Percentiles rank a stretch among this genome's conserved stretches.
Evolutionary conservation across 2,329 filamentous ascomycete species (phyloP).

Genomic region (Diaporthe sp.): DNA sequence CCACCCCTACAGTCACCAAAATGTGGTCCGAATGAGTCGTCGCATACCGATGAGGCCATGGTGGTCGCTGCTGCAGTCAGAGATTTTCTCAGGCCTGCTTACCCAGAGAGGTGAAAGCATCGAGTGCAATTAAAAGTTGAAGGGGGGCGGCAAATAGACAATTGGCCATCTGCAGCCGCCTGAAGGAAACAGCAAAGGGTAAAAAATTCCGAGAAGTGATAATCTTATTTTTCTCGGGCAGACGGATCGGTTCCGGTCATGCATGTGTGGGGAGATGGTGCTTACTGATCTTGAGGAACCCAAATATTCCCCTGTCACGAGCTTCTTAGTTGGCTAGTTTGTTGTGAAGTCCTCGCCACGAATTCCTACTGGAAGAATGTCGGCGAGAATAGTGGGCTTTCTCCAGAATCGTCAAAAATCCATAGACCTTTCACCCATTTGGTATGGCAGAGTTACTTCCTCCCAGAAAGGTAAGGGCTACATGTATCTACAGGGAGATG

Average conservation of each 20-base stretch:
- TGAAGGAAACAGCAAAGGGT: neutral
- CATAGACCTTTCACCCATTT: too few species aligned
- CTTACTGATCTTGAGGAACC: neutral
- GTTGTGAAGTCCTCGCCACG: neutral
- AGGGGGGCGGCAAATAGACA: neutral
- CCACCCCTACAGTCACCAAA: conserved; percentile 6
- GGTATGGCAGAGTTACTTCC: too few species aligned
- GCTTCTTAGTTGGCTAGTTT: neutral
- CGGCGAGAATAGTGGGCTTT: neutral
- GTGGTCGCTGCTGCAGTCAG: neutral
- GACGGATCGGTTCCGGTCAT: neutral
- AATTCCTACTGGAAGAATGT: neutral
- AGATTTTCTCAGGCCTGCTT: neutral
- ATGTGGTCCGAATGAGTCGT: conserved; percentile 12
- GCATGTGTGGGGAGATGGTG: neutral
- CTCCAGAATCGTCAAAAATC: neutral
- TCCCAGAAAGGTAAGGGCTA: too few species aligned
- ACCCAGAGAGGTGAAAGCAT: neutral
- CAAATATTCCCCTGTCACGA: neutral
- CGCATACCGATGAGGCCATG: conserved; percentile 16
- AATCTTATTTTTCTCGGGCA: too few species aligned
- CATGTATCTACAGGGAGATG: too few species aligned
- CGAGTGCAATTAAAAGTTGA: neutral
- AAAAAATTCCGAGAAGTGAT: neutral
- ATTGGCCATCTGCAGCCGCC: neutral